These are phyloP conservation scores for Voacanga thouarsii DNA, from an alignment of 257 asterid species.

Conservation along the genomic window DNA sequence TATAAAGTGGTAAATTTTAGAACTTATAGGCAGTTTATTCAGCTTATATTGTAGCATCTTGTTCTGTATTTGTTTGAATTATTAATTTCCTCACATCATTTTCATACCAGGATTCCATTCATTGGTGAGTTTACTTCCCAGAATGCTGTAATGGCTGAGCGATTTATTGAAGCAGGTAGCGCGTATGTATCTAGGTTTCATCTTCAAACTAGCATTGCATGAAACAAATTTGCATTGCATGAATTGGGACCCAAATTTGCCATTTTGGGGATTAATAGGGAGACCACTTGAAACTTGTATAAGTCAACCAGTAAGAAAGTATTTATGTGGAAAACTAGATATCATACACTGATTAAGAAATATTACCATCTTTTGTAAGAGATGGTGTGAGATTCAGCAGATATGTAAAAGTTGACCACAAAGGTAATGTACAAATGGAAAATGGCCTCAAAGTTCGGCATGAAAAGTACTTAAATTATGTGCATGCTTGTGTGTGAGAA, in stretches of 20 bases:
- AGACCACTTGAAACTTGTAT: not conserved
- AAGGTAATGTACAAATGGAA: not conserved
- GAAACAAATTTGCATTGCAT: slow-evolving; percentile 10
- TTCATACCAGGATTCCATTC: slow-evolving; percentile 72
- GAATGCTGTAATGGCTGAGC: slow-evolving; percentile 94
- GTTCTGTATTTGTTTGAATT: not conserved
- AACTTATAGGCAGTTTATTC: not conserved
- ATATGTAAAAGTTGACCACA: not conserved
- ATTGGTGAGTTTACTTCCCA: slow-evolving; percentile 94
- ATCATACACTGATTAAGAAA: not conserved
- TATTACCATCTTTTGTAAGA: not conserved
- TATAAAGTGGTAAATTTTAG: not conserved
- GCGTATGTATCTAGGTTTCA: slow-evolving; percentile 74
- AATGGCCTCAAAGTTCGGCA: not conserved
- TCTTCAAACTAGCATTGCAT: slow-evolving; percentile 12
- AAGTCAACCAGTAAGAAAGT: not conserved
- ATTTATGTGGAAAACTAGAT: not conserved
- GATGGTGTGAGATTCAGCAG: not conserved
- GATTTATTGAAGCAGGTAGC: slow-evolving; percentile 99
- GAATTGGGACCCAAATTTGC: not conserved
- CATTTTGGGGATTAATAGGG: not conserved
- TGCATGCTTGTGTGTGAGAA: not conserved
- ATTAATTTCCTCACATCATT: not conserved
- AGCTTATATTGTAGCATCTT: not conserved
- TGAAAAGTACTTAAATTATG: not conserved